phyloP scores from a whole-genome alignment of 192 early-diverging fungal genomes.

The Obelidium mucronatum region DNA sequence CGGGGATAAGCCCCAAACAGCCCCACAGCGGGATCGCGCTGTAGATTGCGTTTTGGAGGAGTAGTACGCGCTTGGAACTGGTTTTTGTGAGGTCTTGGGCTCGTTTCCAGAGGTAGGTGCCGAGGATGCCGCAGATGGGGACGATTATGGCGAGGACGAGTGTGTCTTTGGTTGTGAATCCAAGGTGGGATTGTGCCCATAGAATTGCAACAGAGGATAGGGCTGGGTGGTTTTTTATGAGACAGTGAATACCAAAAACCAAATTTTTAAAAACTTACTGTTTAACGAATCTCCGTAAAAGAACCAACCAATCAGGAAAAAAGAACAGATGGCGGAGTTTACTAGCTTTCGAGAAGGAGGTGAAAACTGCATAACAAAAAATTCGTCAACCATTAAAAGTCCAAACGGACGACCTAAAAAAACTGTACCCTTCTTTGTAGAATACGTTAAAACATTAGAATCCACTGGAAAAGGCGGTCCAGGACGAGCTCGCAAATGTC shows the following conservation, averaged over 20 bases:
- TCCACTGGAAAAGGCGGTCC: slow-evolving; percentile 46
- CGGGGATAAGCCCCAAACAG: slow-evolving; percentile 27
- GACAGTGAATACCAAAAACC: neutral
- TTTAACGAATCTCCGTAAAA: slow-evolving; percentile 71
- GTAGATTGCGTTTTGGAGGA: slow-evolving; percentile 30
- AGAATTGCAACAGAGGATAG: slow-evolving; percentile 60
- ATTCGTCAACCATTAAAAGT: neutral
- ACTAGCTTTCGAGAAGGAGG: slow-evolving; percentile 49
- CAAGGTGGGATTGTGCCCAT: slow-evolving; percentile 65
- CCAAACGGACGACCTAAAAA: neutral
- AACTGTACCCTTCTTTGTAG: slow-evolving; percentile 15
- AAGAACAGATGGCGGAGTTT: slow-evolving; percentile 62
- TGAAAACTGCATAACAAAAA: slow-evolving; percentile 20
- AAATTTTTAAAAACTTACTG: slow-evolving; percentile 26
- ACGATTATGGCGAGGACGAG: slow-evolving; percentile 65
- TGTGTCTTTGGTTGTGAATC: slow-evolving; percentile 53
- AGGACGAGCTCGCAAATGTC: slow-evolving; percentile 35
- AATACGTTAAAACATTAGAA: slow-evolving; percentile 31
- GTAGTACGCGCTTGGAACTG: slow-evolving; percentile 18
- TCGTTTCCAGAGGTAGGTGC: slow-evolving; percentile 59
- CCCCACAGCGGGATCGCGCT: slow-evolving; percentile 18
- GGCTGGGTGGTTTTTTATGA: slow-evolving; percentile 42
- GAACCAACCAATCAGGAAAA: slow-evolving; percentile 76
- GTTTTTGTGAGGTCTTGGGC: slow-evolving; percentile 46
- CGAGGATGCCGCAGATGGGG: slow-evolving; percentile 61